Conservation (phyloP, 148 eudicot genomes). For the Salicornia ramosissima region DNA sequence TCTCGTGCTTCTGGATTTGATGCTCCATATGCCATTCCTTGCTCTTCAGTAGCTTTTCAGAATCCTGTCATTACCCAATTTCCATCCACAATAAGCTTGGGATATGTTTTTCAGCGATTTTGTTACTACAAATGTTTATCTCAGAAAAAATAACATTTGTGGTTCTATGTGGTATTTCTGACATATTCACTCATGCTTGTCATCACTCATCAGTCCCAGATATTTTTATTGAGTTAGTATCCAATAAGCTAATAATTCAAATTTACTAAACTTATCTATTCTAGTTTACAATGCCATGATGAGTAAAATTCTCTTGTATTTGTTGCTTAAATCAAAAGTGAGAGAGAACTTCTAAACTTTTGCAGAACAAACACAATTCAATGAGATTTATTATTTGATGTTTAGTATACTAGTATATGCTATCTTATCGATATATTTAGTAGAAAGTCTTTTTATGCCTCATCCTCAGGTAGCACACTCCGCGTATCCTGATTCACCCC, state of each 20-base stretch:
- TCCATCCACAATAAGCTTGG: neutral
- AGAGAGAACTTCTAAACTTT: neutral
- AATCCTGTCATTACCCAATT: neutral
- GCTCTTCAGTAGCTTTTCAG: neutral
- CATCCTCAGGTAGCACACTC: slow-evolving; percentile 79
- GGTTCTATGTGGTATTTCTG: neutral
- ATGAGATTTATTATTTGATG: slow-evolving; percentile 8
- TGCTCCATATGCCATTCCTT: neutral
- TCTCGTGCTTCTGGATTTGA: neutral
- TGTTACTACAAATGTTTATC: neutral
- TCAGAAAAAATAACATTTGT: neutral
- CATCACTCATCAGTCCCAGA: neutral
- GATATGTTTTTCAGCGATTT: neutral
- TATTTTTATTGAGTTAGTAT: neutral
- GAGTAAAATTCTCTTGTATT: neutral
- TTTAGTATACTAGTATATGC: neutral
- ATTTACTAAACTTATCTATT: neutral
- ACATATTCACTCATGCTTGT: neutral
- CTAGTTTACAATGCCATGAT: neutral
- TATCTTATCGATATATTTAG: neutral
- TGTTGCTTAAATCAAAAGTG: neutral
- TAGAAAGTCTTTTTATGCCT: slow-evolving; percentile 6
- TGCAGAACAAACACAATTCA: neutral
- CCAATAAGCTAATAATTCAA: neutral
- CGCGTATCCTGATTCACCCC: slow-evolving; percentile 86